Evolutionary conservation across 805 yeast species (phyloP), one percentile per base, ranked within the genome.

Genomic region (Barnettozyma siamensis): DNA sequence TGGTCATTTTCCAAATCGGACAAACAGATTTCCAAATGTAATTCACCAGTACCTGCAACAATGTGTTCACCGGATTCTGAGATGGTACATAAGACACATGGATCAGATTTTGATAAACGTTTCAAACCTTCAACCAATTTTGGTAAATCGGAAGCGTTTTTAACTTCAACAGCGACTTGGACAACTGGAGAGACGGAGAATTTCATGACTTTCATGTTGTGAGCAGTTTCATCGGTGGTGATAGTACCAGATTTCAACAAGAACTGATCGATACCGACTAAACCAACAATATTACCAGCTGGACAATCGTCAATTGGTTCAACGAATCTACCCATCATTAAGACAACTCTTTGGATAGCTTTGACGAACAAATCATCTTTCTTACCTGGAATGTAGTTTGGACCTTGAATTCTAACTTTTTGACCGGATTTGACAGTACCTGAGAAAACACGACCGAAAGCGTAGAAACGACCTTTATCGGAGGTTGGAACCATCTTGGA

Each of bases 401-500:
- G 98, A 76, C 99, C 99, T 80, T 91, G 99, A 67, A 91, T 91
- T 80, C 99, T 87, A 67, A 91, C 96, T 87, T 91, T 91, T 82
- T 83, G 88, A 76, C 99, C 99, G 63, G 96, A 87, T 72, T 75
- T 86, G 66, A 93, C 97, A 65, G 98, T 91, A 88, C 99, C 99
- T 62, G 98, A 86, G 79, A 91, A 91, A 70, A 91, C 98, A 82
- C 99, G 93, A 75, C 99, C 99, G 78, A 91, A 93, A 67, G 99
- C 99, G 84, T 88, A 91, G 95, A 91, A 91, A 79, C 99, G 88
- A 83, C 99, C 99, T 81, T 91, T 93, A 75, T 91, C 99, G 62
- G 98, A 91, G 70, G 99, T 91, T 75, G 99, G 99, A 60, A 91
- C 98, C 99, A 91, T 91, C 96, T 91, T 91, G 75, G 98, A 93